Evolutionary conservation across 768 basidiomycete genomes (phyloP), one percentile per base, ranked within the genome.

Genomic region (Rhizopogon salebrosus): DNA sequence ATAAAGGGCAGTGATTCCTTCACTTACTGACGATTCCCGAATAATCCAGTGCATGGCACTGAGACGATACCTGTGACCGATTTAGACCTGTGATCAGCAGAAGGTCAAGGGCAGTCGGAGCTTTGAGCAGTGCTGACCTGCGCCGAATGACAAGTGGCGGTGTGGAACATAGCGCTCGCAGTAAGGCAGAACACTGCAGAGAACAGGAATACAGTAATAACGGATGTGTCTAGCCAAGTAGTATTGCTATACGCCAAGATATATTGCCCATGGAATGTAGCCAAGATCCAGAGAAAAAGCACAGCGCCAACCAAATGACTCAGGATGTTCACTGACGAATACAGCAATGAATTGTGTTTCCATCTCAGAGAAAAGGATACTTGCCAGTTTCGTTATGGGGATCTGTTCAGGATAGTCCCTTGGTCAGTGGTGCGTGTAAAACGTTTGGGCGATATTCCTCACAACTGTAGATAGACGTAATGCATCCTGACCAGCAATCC

Each of bases 361-460:
- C 22, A 37, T 16, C 11, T 24, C 39, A 26, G 49, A 18, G 36
- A 48, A 41, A 18, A 22, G 35, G 45, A 31, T 24, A 49, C 62
- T 68, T 52, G 85, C 89, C 76, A 53, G 86, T 87, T 70, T 89
- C 88, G 59, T 90, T 91, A 66, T 91, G 89, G 53, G 87, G 59
- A 69, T 87, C 89, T 89, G 58, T 24, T 46, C 53, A 52, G 43
- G 52, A 51, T 39, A 54, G 41, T 54, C 31, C 11, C 48, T 60
- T 54, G 54, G 54, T 54, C 57, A 63, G 56, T 43, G 43, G 49
- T 35, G 51, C 29, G 49, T 35, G 51, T 34, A 31, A 37, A n/a
- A 37, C 48, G 46, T 51, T 57, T 26, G 49, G 57, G 55, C 36
- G 60, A 53, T 49, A 27, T 52, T 52, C 70, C 84, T 65, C 69